phyloP scores from a whole-genome alignment of 345 rosid genomes.

The Toxicodendron radicans region DNA sequence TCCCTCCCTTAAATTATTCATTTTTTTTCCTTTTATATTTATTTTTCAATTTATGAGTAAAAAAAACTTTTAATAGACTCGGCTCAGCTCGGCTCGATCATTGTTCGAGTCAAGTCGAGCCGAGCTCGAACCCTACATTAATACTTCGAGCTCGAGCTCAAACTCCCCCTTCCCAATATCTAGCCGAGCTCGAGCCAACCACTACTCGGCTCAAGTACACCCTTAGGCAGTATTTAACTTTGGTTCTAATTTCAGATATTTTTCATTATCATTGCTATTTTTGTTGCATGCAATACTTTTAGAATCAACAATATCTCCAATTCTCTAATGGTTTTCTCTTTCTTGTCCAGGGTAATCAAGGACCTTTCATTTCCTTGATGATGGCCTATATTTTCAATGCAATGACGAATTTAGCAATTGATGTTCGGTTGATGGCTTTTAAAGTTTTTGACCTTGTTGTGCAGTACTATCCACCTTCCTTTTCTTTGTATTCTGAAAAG shows the following conservation, averaged over 20 bases:
- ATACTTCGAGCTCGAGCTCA: too few species aligned
- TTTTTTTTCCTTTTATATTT: too few species aligned
- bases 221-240: not conserved
- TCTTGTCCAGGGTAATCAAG: conserved; percentile 68
- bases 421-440: conserved; percentile 92
- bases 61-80: too few species aligned
- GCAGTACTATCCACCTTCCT: conserved; percentile 59
- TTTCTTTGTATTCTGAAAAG: conserved; percentile 73
- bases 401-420: conserved; percentile 70
- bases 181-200: too few species aligned
- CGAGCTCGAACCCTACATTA: too few species aligned
- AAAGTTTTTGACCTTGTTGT: conserved; percentile 68
- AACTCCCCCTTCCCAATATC: too few species aligned
- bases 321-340: conserved; percentile 30
- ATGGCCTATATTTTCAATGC: conserved; percentile 77
- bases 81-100: too few species aligned
- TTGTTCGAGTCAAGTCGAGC: too few species aligned
- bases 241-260: not conserved
- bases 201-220: too few species aligned
- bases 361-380: conserved; percentile 62
- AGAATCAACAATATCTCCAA: conserved; percentile 2
- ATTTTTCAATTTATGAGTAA: too few species aligned
- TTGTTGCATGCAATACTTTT: conserved; percentile 14
- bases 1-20: too few species aligned
- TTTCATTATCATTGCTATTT: not conserved